These are phyloP conservation scores for Capronia epimyces DNA, from an alignment of 2,329 filamentous ascomycete genomes.

Conservation along the genomic window DNA sequence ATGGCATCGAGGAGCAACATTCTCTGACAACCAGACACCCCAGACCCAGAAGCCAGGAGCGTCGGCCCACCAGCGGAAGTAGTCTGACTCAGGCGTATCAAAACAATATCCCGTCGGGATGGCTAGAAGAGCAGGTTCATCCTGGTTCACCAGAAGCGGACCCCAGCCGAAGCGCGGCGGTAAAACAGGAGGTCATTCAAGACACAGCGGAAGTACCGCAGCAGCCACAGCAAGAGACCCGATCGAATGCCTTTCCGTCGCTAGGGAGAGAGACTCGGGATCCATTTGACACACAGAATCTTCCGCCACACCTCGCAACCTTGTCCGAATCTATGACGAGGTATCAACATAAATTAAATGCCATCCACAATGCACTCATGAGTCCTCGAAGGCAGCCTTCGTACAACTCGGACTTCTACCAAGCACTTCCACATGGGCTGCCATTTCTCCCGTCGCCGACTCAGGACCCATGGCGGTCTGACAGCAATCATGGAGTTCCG, in stretches of 20 bases:
- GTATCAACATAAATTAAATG: too few relatives aligned
- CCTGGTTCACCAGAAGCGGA: background rate
- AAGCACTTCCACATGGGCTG: background rate
- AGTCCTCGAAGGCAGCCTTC: background rate
- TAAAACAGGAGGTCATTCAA: background rate
- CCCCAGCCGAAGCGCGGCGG: background rate
- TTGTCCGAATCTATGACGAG: too few relatives aligned
- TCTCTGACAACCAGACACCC: background rate
- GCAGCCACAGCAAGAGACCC: background rate
- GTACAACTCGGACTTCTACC: background rate
- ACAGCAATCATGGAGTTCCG: background rate
- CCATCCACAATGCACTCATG: too few relatives aligned
- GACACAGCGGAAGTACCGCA: background rate
- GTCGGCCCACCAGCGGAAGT: background rate
- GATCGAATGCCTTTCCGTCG: background rate
- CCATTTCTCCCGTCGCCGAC: background rate
- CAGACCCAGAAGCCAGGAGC: background rate
- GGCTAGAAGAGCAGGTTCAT: conserved; percentile 5
- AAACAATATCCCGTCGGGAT: conserved; percentile 5
- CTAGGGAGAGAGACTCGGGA: background rate
- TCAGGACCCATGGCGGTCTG: background rate
- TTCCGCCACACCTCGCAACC: background rate
- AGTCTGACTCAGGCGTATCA: background rate
- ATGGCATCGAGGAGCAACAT: background rate
- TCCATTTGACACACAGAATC: background rate